Conservation (phyloP, 345 rosid genomes). For the Acer saccharum region DNA sequence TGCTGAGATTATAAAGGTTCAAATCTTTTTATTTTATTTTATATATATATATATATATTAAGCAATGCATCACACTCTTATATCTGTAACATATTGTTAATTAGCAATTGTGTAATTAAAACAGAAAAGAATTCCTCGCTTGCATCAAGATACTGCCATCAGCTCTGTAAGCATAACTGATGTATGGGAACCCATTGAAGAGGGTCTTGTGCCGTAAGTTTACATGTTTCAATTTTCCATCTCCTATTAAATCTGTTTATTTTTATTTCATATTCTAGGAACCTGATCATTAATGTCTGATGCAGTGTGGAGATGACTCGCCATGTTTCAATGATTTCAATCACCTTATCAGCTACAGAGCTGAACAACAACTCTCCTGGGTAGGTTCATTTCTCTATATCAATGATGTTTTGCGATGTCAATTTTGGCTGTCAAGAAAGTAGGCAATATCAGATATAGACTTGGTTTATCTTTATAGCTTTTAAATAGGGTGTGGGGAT, state of each 20-base stretch:
- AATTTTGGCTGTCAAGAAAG: background rate
- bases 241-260: background rate
- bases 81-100: background rate
- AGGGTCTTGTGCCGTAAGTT: constrained; percentile 89
- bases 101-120: constrained; percentile 11
- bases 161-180: constrained; percentile 91
- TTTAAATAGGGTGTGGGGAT: background rate
- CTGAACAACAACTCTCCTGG: constrained; percentile 75
- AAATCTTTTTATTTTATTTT: background rate
- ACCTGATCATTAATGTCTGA: constrained; percentile 23
- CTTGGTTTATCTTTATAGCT: background rate
- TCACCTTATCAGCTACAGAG: constrained; percentile 75
- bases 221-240: constrained; percentile 8
- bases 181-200: constrained; percentile 96
- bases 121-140: constrained; percentile 73
- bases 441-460: background rate
- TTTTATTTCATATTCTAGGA: background rate
- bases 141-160: constrained; percentile 89
- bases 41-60: background rate
- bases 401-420: background rate
- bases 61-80: background rate
- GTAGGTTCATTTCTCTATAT: constrained; percentile 43
- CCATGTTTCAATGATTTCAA: constrained; percentile 90
- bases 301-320: constrained; percentile 96
- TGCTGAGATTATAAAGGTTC: constrained; percentile 80